Percentiles rank a stretch among this genome's conserved stretches.
phyloP scores from a whole-genome alignment of 345 rosid genomes.

The Diplotaxis tenuifolia region DNA sequence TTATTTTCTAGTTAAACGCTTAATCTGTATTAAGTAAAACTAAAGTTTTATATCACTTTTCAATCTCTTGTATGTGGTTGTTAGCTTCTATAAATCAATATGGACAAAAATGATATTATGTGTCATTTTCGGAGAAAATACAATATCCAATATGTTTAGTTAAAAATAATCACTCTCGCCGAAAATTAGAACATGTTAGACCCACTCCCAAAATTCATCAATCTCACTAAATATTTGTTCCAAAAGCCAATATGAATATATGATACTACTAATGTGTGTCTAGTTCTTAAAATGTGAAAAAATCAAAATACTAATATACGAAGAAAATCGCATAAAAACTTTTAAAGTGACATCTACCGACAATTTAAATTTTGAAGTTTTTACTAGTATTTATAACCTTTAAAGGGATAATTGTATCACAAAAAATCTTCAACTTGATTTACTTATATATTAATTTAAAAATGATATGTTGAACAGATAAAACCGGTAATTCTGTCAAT shows the following conservation, averaged over 20 bases:
- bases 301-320: too few relatives aligned
- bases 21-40: neutral
- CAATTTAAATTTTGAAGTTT: too few relatives aligned
- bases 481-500: too few relatives aligned
- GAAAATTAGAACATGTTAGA: slow-evolving; percentile 10
- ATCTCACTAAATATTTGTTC: neutral
- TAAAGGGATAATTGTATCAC: too few relatives aligned
- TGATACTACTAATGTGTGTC: too few relatives aligned
- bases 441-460: too few relatives aligned
- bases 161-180: slow-evolving; percentile 5
- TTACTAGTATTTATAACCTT: too few relatives aligned
- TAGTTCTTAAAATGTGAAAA: too few relatives aligned
- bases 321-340: too few relatives aligned
- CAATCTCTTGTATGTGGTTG: slow-evolving; percentile 4
- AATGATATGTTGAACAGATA: too few relatives aligned
- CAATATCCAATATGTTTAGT: slow-evolving; percentile 7
- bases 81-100: slow-evolving; percentile 1
- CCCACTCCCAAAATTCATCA: slow-evolving; percentile 15
- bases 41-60: neutral
- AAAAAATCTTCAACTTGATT: too few relatives aligned
- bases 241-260: neutral
- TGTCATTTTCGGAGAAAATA: slow-evolving; percentile 15
- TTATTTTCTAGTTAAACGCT: neutral
- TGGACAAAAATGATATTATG: slow-evolving; percentile 3
- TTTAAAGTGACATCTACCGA: too few relatives aligned